Base-by-base conservation (phyloP, 73 alveolate species). In the Paramecium biaurelia region DNA sequence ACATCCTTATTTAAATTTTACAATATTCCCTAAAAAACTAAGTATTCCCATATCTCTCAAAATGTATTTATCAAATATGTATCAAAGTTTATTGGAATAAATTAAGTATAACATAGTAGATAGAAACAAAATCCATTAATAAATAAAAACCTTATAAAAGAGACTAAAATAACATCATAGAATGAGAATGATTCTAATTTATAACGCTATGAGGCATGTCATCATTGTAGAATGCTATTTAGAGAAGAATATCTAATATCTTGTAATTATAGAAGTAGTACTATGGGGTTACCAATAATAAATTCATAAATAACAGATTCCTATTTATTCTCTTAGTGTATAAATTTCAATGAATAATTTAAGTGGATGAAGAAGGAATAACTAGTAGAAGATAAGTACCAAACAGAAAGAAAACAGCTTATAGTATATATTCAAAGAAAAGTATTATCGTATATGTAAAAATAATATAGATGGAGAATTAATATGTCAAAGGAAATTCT, bases 141-240 rank as follows among this genome's bases (percentile, higher is more conserved):
- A 21, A 42, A 79, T 8, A 79, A 79, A 10, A 79, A 79, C 14
- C 45, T 79, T n/a, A 21, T 26, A 11, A 79, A 79, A 79, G 90
- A 79, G 11, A 14, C 56, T 47, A 79, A 79, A 47, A 14, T 12
- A 21, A 7, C 74, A 8, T 63, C 7, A 1, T 79, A 43, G 11
- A 12, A 23, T 24, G 90, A 47, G 4, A 43, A 45, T 41, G 90
- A 79, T 41, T 21, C 70, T 2, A 12, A 7, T 12, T 79, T 43
- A 42, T 18, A n/a, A 10, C 18, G 34, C 5, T 79, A 30, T 79
- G 90, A 79, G 14, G 70, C 90, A n/a, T 79, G 90, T 45, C 90
- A 79, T 45, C 90, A 79, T 34, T 79, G 90, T 72, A 79, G 43
- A 79, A 79, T 79, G 90, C 28, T 79, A 23, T 79, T 79, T 47